Conservation (phyloP, 306 rosid species). For the Abrus precatorius region DNA sequence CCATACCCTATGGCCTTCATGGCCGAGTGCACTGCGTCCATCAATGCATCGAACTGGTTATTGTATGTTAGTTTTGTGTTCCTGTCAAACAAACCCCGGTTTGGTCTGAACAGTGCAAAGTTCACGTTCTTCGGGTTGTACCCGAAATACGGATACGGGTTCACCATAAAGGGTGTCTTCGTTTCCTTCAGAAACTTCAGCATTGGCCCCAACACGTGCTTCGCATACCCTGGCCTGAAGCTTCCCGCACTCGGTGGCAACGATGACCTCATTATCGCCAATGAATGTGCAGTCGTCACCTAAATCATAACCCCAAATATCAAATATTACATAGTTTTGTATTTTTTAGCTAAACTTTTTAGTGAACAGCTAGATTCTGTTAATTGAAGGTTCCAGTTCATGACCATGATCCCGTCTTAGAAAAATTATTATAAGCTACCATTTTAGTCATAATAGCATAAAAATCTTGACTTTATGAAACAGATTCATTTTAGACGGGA, state of each 20-base stretch:
- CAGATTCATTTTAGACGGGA: too few species aligned
- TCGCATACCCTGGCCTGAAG: slow-evolving; percentile 70
- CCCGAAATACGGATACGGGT: slow-evolving; percentile 89
- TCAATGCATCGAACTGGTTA: slow-evolving; percentile 73
- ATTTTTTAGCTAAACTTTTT: too few species aligned
- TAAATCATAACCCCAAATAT: neutral
- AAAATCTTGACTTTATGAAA: too few species aligned
- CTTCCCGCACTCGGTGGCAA: slow-evolving; percentile 76
- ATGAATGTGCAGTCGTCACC: slow-evolving; percentile 84
- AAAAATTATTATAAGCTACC: neutral
- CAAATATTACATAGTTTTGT: too few species aligned
- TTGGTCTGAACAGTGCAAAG: slow-evolving; percentile 73
- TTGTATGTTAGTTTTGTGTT: slow-evolving; percentile 65
- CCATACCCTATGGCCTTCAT: slow-evolving; percentile 69
- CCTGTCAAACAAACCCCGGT: slow-evolving; percentile 63
- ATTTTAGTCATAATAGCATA: too few species aligned
- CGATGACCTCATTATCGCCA: slow-evolving; percentile 66
- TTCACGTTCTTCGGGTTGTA: slow-evolving; percentile 64
- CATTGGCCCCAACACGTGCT: slow-evolving; percentile 64
- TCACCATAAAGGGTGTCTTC: slow-evolving; percentile 79
- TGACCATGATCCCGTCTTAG: neutral
- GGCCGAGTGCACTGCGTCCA: slow-evolving; percentile 82
- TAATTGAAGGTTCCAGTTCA: neutral
- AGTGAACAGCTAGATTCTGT: too few species aligned
- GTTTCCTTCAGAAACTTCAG: slow-evolving; percentile 66